A percentile compares a stretch with the other conserved stretches of the same genome.
Conservation (phyloP, 169 alveolate species). For the Plasmodium berghei region DNA sequence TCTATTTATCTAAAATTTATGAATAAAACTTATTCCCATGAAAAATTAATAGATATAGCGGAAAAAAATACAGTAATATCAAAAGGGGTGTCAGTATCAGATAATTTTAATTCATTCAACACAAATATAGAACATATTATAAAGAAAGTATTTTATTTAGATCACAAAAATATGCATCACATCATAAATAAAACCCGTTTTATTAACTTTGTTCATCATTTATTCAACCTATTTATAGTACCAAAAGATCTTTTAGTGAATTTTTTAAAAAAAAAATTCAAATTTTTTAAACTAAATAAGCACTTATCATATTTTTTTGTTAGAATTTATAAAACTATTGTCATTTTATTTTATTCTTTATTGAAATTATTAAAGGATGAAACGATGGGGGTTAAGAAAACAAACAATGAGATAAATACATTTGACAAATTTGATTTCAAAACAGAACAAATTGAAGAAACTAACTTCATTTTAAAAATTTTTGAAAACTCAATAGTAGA, state of each 20-base stretch:
- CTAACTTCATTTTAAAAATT: not conserved
- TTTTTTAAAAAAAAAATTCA: not conserved
- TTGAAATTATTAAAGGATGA: not conserved
- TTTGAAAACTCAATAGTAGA: slow-evolving; percentile 1
- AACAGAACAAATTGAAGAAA: not conserved
- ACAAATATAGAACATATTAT: slow-evolving; percentile 33
- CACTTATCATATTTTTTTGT: too few species aligned
- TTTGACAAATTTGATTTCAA: not conserved
- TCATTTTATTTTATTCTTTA: not conserved
- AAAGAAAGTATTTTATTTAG: slow-evolving; percentile 13
- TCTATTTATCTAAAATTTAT: slow-evolving; percentile 27
- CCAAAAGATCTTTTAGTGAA: not conserved
- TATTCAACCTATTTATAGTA: not conserved
- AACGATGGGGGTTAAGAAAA: not conserved
- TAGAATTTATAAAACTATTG: not conserved
- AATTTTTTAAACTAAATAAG: not conserved
- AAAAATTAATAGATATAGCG: slow-evolving; percentile 15
- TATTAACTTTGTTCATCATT: not conserved
- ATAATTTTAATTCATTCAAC: not conserved
- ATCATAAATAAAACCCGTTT: not conserved
- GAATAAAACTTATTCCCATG: slow-evolving; percentile 25
- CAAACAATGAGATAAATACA: not conserved
- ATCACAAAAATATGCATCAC: not conserved
- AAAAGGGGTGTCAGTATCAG: slow-evolving; percentile 23
- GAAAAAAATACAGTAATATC: slow-evolving; percentile 17